A percentile compares a stretch with the other conserved stretches of the same genome.
Evolutionary conservation across 768 basidiomycete genomes (phyloP).

Genomic region (Dendrothele bispora): DNA sequence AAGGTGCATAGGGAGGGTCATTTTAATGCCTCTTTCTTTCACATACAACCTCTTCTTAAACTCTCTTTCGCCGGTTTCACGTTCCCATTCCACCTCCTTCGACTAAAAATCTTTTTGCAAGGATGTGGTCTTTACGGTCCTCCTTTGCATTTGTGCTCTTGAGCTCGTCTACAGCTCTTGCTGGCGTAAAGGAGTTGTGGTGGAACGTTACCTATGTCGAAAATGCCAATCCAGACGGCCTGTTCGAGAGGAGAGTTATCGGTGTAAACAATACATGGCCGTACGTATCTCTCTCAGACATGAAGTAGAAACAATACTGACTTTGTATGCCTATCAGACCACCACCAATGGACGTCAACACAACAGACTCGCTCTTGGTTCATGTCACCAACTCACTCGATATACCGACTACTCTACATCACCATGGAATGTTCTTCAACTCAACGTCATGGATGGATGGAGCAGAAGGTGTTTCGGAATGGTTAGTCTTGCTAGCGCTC

Average conservation of each 20-base stretch:
- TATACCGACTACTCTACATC: conserved; percentile 71
- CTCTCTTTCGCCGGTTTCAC: no score
- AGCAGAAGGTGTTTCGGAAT: conserved; percentile 79
- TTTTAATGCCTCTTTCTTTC: no score
- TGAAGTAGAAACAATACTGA: conserved; percentile 1
- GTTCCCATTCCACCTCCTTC: no score
- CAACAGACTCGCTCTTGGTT: conserved; percentile 71
- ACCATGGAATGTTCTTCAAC: conserved; percentile 97
- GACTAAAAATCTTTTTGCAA: no score
- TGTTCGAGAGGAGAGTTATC: conserved; percentile 71
- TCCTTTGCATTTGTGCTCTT: no score
- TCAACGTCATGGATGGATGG: conserved; percentile 88
- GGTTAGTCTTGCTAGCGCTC: conserved; percentile 43
- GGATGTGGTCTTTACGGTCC: no score
- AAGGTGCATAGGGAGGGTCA: no score
- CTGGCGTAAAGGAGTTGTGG: conserved; percentile 75
- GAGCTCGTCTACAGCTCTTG: conserved; percentile 43
- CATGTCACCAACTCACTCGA: conserved; percentile 78
- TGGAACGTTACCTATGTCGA: conserved; percentile 91
- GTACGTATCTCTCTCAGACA: conserved; percentile 44
- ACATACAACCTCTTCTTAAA: no score
- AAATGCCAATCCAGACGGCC: conserved; percentile 81
- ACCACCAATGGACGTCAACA: conserved; percentile 74
- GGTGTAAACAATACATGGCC: conserved; percentile 96
- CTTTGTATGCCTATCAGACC: conserved; percentile 47